Base-by-base conservation (phyloP, 225 moss, liverwort and hornwort species). In the Pseudoscleropodium purum region DNA sequence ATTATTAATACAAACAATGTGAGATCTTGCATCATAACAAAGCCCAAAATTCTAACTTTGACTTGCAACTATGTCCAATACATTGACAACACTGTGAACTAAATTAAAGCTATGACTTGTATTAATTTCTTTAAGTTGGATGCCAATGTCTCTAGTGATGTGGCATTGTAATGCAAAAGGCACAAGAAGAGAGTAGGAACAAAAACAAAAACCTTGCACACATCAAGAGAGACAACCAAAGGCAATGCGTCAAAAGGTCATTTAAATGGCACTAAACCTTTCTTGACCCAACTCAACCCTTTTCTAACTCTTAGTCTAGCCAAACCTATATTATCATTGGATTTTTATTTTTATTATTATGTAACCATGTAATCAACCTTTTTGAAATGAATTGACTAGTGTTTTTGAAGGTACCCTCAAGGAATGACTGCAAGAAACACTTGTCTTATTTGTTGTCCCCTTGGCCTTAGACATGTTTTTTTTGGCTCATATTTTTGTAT, bases 171-270 rank as follows among this genome's bases (percentile, higher is more conserved):
- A 8, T 0, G 0, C 15, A 45, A 45, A 45, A 45, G 45, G 6
- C 45, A 4, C 25, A 1, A 39, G 7, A 45, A 70, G 5, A 0
- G 14, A n/a, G n/a, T n/a, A n/a, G 0, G 2, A 39, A 70, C 23
- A 41, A 72, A 26, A n/a, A 23, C 7, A 16, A 72, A 41, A 73
- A 29, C 2, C 4, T 43, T 27, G 5, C 0, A 0, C 6, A 43
- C 43, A 73, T 43, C 0, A 1, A 0, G 1, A 27, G 9, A 73
- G 16, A 73, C 0, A 0, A 27, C 0, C 0, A 3, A 2, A 0
- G 3, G 0, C 27, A 73, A 73, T 1, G 2, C 8, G 16, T 41
- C 0, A 1, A 9, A 70, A 27, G 9, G 16, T 27, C 73, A 73
- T 27, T 0, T 1, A 2, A 27, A 27, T 5, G 5, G 3, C 3